Evolutionary conservation across 2,329 filamentous ascomycete genomes (phyloP).

Genomic region (Leptographium procerum): DNA sequence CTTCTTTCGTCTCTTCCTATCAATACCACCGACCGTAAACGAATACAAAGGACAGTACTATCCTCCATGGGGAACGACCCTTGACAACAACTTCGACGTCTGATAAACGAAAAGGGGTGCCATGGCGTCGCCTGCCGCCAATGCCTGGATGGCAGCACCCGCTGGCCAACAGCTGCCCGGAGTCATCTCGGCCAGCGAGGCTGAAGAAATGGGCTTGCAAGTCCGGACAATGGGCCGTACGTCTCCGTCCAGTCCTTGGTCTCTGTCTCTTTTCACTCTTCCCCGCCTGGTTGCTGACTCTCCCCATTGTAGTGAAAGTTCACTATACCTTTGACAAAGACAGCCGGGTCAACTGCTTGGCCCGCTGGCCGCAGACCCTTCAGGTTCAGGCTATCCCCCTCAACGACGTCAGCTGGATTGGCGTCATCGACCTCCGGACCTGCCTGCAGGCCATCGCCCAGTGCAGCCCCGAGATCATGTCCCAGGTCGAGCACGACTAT

Average conservation of each 20-base stretch:
- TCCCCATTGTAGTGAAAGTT: constrained; percentile 65
- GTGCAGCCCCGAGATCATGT: constrained; percentile 76
- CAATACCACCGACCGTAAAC: background rate
- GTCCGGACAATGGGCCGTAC: constrained; percentile 23
- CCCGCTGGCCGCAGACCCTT: constrained; percentile 69
- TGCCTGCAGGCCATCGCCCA: constrained; percentile 73
- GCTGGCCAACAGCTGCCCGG: background rate
- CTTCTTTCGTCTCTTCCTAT: too few species aligned
- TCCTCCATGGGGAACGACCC: constrained; percentile 1
- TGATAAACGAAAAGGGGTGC: background rate
- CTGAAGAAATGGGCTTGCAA: constrained; percentile 20
- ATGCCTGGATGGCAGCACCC: constrained; percentile 2
- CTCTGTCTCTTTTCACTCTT: background rate
- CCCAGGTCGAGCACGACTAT: constrained; percentile 65
- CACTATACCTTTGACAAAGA: constrained; percentile 92
- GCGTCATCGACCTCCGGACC: constrained; percentile 74
- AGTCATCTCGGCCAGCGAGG: constrained; percentile 5
- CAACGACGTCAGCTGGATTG: constrained; percentile 71
- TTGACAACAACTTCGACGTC: background rate
- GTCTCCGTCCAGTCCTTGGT: constrained; percentile 3
- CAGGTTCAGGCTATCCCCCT: constrained; percentile 70
- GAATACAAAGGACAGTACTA: background rate
- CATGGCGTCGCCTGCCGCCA: constrained; percentile 13
- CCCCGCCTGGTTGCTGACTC: constrained; percentile 3
- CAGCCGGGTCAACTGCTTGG: constrained; percentile 79